Conservation (phyloP, 2,329 filamentous ascomycete genomes). For the Beauveria australis region DNA sequence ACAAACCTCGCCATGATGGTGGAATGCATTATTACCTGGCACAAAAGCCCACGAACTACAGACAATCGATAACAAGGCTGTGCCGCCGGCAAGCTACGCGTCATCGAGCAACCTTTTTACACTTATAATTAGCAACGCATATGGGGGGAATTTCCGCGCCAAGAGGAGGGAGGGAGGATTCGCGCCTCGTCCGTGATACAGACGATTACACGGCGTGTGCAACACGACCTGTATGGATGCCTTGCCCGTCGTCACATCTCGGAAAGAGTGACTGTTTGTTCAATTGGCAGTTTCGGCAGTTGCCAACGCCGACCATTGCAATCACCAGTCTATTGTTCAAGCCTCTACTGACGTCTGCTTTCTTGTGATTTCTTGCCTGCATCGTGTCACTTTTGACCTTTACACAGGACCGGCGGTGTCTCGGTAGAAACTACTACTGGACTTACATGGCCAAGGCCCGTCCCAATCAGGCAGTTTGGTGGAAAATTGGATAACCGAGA, state of each 20-base stretch:
- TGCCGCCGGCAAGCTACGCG: neutral
- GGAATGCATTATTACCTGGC: neutral
- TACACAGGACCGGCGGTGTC: neutral
- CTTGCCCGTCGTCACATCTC: neutral
- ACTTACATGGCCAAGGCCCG: neutral
- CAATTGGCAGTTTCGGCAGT: slow-evolving; percentile 2
- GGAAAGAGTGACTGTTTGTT: neutral
- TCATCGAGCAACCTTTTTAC: too few species aligned
- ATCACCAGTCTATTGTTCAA: neutral
- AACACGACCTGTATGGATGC: slow-evolving; percentile 6
- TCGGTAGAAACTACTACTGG: too few species aligned
- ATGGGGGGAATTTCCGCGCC: neutral
- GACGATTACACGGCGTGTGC: neutral
- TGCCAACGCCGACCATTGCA: neutral
- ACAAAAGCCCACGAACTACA: neutral
- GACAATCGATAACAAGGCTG: neutral
- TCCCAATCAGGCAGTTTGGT: slow-evolving; percentile 2
- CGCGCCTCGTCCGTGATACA: neutral
- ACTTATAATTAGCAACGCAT: neutral
- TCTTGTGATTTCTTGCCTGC: neutral
- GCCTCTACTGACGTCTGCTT: neutral
- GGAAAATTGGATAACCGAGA: neutral
- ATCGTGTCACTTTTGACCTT: neutral
- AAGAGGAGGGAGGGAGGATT: neutral
- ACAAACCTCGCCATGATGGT: neutral